Evolutionary conservation across 2,329 filamentous ascomycete genomes (phyloP), one percentile per base, ranked within the genome.

Genomic region (Triangularia verruculosa): DNA sequence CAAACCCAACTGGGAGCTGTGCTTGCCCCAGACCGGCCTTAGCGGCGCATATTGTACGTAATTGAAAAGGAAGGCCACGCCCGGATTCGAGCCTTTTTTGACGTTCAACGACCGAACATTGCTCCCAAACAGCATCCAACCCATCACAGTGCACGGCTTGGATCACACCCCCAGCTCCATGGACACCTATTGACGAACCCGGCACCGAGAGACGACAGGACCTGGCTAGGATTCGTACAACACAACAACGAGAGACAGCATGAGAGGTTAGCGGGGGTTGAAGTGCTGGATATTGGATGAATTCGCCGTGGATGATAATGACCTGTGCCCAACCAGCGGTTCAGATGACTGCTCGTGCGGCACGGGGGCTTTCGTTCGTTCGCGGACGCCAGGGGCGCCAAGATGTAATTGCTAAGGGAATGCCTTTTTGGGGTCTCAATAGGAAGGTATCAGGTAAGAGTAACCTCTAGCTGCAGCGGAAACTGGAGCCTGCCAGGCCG

Each of bases 41-140:
- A 68, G 67, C 65, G 65, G 67, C 60, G 55, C 58, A 62, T 61
- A 67, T 72, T 72, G 71, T 73, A 73, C 72, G 72, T 73, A 73
- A 73, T 72, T 67, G 69, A 72, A 72, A 72, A 67, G 64, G 54
- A 39, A 52, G 17, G 51, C 47, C 58, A 51, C 64, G 61, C 65
- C 62, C 64, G 53, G 20, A 25, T 54, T 54, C 51, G 25, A 54
- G 51, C 51, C 22, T 25, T 54, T 54, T 27, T 25, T 25, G 51
- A 54, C 51, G 51, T 54, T 54, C 51, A 54, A 54, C 51, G n/a
- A 25, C 22, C 22, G 22, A n/a, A 54, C 39, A 47, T 20, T n/a
- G 39, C 39, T 47, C 39, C 17, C 39, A 47, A 47, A 47, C 39
- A 47, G 4, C 39, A 47, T 17, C 39, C 39, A 47, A 47, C 39